Base-by-base conservation (phyloP, 2,329 filamentous ascomycete species). In the Trichoderma atroviride region DNA sequence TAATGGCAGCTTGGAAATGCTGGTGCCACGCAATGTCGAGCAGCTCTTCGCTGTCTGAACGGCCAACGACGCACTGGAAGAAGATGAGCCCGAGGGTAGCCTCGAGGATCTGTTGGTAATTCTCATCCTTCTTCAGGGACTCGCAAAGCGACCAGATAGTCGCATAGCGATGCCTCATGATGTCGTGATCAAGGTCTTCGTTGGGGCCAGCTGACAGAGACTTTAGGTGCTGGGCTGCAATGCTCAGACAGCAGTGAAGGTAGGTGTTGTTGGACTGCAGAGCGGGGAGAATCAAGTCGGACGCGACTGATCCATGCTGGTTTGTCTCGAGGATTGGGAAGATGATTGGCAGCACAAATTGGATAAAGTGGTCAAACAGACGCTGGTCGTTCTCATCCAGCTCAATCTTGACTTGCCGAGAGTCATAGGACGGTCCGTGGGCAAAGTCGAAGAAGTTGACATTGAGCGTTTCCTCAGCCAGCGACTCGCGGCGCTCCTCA, bases 1-100 rank as follows among this genome's bases (percentile, higher is more conserved):
- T 94, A 74, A 92, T 91, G 24, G 91, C 95, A 4, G 94, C 94
- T 79, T 96, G 92, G 83, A 98, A 97, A 83, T 99, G 96, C 79
- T 97, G 92, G 82, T 95, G 92, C 96, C 96, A 99, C 27, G 94
- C 90, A 74, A 98, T 97, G 78, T 98, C 94, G 19, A 93, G 91
- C 29, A 97, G 88, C 58, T 87, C 87, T 77, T 97, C 93, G 75
- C 96, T 91, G 43, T 91, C 31, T 19, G 64, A 89, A 75, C 92
- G 89, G 66, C 95, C 95, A 72, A 98, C 95, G 31, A 93, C 91
- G 82, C 92, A 96, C 78, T 97, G 93, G 83, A 97, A 96, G 83
- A 97, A 96, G 78, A 97, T 97, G 88, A 98, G 94, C 63, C 92
- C 94, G 5, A 98, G 86, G 0, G 94, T 94, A 1, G 95, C 94